Evolutionary conservation across 2,329 filamentous ascomycete genomes (phyloP).

Genomic region (Scedosporium boydii): DNA sequence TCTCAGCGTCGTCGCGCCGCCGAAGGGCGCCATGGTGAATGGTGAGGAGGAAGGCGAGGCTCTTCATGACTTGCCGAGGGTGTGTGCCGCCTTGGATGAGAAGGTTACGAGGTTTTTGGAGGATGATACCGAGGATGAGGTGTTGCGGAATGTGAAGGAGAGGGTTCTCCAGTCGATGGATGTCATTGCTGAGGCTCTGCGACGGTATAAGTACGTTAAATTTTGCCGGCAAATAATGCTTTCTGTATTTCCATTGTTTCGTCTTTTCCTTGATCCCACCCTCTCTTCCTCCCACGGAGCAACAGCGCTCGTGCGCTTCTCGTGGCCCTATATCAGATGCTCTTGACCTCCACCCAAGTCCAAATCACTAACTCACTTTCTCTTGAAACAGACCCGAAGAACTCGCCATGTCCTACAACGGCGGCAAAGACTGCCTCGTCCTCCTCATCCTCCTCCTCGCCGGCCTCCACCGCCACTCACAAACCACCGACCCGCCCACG

Average conservation of each 20-base stretch:
- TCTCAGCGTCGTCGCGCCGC: not conserved
- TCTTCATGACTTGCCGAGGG: conserved; percentile 19
- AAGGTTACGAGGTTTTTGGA: conserved; percentile 58
- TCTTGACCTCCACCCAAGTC: not conserved
- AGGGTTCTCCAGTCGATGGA: conserved; percentile 65
- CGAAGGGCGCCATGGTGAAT: not conserved
- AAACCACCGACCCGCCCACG: conserved; percentile 13
- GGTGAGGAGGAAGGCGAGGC: not conserved
- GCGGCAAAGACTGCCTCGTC: conserved; percentile 95
- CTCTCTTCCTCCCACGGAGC: not conserved
- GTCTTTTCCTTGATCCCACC: conserved; percentile 2
- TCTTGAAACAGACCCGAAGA: conserved; percentile 51
- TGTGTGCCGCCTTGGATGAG: conserved; percentile 44
- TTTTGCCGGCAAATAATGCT: not conserved
- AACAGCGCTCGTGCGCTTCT: not conserved
- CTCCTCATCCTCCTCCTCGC: conserved; percentile 80
- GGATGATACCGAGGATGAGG: conserved; percentile 43
- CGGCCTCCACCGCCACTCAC: conserved; percentile 33
- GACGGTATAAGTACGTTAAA: conserved; percentile 58
- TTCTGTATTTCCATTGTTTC: not conserved
- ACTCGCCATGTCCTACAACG: conserved; percentile 89
- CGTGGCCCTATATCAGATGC: too few relatives aligned
- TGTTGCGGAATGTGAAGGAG: conserved; percentile 56
- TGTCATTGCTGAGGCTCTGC: conserved; percentile 66
- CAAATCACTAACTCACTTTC: not conserved